Base-by-base conservation (phyloP, 441 rosid species). In the Adansonia madagascariensis region DNA sequence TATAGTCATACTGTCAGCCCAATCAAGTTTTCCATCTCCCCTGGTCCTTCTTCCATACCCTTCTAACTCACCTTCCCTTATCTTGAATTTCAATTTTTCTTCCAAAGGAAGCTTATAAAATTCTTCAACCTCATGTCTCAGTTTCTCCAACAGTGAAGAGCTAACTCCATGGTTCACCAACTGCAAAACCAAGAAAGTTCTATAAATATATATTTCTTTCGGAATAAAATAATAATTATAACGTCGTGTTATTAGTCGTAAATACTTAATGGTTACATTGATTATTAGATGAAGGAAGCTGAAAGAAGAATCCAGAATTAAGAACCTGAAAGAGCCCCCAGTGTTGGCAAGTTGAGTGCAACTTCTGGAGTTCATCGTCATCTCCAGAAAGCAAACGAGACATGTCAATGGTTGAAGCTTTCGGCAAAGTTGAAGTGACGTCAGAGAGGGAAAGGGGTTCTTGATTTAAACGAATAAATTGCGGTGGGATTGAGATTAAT, bases 141-240 rank as follows among this genome's bases (percentile, higher is more conserved):
- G 59, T 71, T 78, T 66, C 8, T 78, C 80, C 77, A 88, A 7
- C 56, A 86, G 39, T 0, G 80, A 62, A 8, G 75, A 56, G 78
- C 78, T 71, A 39, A 87, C 78, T 60, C 89, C 89, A 84, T 90
- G 90, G 83, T 88, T 87, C 83, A 85, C 87, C 82, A 88, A 4
- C 87, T 86, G 70, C 78, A 75, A 66, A 20, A 61, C 1, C 8
- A 18, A 73, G 12, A 1, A 55, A 17, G 4, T 63, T 2, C 24
- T 31, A 1, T 55, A 14, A 49, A 15, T 39, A 10, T 59, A 20
- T 31, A 59, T 24, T 10, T 1, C 60, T n/a, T 53, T 53, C 18
- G 5, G 20, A 53, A 53, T 15, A 53, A 53, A 15, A 15, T 11
- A 15, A 11, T 17, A 12, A 52, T 17, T 52, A 4, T 3, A 15